These are phyloP conservation scores for Hamamelis virginiana DNA, from an alignment of 164 flowering plant species.

Conservation along the genomic window DNA sequence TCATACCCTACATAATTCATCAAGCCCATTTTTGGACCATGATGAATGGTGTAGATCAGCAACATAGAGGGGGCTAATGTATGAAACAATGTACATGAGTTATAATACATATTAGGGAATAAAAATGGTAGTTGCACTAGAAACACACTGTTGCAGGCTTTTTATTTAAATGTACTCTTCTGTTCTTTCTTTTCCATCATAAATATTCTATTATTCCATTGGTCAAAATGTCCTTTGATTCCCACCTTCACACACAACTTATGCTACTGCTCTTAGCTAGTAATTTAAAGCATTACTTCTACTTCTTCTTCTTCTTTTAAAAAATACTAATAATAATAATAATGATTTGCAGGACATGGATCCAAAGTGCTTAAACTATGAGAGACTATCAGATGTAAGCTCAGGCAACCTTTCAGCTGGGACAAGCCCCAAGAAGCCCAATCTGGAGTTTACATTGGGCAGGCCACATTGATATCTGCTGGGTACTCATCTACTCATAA, in stretches of 20 bases:
- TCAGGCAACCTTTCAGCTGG: constrained; percentile 41
- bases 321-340: no score
- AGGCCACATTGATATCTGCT: constrained; percentile 48
- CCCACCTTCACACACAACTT: constrained; percentile 15
- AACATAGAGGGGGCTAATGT: not conserved
- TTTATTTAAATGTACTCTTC: constrained; percentile 7
- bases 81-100: not conserved
- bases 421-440: constrained; percentile 70
- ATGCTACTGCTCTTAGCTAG: not conserved
- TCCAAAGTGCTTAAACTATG: constrained; percentile 55
- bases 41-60: not conserved
- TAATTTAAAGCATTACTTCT: no score
- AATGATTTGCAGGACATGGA: constrained; percentile 44
- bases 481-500: constrained; percentile 30
- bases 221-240: constrained; percentile 36
- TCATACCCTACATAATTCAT: no score
- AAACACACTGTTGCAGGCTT: constrained; percentile 18
- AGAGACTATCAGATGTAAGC: constrained; percentile 60
- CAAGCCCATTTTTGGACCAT: no score
- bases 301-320: no score
- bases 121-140: not conserved
- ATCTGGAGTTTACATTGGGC: constrained; percentile 89
- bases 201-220: constrained; percentile 25
- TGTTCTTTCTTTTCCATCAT: constrained; percentile 10
- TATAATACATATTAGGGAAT: not conserved